Base-by-base conservation (phyloP, 495 filamentous ascomycete species). In the Penicillium bialowiezense region DNA sequence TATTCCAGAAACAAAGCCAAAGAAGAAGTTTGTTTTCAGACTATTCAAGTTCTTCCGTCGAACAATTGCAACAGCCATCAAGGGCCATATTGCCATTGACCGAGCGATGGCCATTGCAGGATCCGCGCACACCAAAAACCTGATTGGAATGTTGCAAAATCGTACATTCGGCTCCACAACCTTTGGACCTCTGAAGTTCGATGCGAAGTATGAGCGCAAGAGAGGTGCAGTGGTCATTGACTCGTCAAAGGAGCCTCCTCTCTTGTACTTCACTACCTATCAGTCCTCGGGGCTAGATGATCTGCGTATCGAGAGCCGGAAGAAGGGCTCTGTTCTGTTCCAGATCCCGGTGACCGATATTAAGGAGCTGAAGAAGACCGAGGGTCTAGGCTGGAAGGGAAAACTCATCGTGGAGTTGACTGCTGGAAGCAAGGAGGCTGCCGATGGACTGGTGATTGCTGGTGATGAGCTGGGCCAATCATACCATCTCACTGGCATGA, bases 361-460 rank as follows among this genome's bases (percentile, higher is more conserved):
- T 31, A 58, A 45, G 41, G 88, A 93, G 56, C 52, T 96, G 42
- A 85, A 84, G 67, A 95, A 95, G 72, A 72, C 90, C 2, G 90
- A 89, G 8, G 89, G 90, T 0, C 74, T 91, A 49, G 91, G 90
- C 1, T 96, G 89, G 90, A 95, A 95, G 70, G 82, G 84, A 7
- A 93, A 90, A 69, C 63, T 93, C 21, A 81, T 91, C 21, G 83
- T 92, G n/a, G 88, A 87, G 9, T 89, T 89, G 88, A 82, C 85
- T 3, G 74, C 88, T 45, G 84, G 83, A 3, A 60, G 65, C 26
- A 77, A 85, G 49, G 85, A 92, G 63, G 82, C 92, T 33, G 81
- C 83, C 0, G 90, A 92, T 75, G 89, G 89, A 9, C 49, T 95
- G 58, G 75, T 90, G 54, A 81, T 95, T 58, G 61, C 70, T 14